These are phyloP conservation scores for Cytospora paraplurivora DNA, from an alignment of 2,329 filamentous ascomycete genomes.

Conservation along the genomic window DNA sequence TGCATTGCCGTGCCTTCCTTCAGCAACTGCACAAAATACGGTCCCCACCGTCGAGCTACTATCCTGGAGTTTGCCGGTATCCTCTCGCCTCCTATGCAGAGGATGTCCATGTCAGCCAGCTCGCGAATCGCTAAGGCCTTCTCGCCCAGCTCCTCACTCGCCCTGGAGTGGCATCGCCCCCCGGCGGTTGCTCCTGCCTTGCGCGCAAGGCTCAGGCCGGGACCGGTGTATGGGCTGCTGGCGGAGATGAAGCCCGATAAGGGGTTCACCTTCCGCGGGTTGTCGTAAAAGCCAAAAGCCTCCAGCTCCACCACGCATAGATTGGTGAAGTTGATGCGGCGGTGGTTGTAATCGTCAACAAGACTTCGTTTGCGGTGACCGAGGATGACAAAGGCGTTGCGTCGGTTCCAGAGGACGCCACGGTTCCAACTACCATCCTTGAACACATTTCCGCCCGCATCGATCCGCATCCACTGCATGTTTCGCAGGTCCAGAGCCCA, in stretches of 20 bases:
- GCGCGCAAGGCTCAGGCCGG: constrained; percentile 56
- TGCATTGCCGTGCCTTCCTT: constrained; percentile 75
- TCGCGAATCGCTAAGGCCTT: constrained; percentile 79
- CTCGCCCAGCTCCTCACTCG: constrained; percentile 83
- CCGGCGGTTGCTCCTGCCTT: constrained; percentile 69
- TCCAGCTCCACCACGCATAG: constrained; percentile 97
- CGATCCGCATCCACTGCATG: constrained; percentile 92
- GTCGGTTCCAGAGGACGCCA: constrained; percentile 86
- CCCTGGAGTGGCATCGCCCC: constrained; percentile 73
- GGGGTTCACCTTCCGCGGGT: constrained; percentile 76
- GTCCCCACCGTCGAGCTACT: constrained; percentile 86
- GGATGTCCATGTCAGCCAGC: constrained; percentile 92
- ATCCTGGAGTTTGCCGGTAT: constrained; percentile 93
- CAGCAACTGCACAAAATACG: constrained; percentile 91
- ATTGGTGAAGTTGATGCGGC: constrained; percentile 95
- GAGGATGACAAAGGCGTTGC: constrained; percentile 94
- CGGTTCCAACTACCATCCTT: constrained; percentile 98
- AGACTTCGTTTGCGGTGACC: constrained; percentile 91
- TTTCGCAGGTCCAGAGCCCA: constrained; percentile 92
- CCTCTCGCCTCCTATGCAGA: constrained; percentile 86
- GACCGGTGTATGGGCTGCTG: constrained; percentile 68
- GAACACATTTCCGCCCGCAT: constrained; percentile 91
- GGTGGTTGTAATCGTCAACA: constrained; percentile 97
- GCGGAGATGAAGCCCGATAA: constrained; percentile 84
- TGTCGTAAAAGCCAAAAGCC: constrained; percentile 96